Evolutionary conservation across 192 early-diverging fungal species (phyloP).

Genomic region (Thoreauomyces humboldtii): DNA sequence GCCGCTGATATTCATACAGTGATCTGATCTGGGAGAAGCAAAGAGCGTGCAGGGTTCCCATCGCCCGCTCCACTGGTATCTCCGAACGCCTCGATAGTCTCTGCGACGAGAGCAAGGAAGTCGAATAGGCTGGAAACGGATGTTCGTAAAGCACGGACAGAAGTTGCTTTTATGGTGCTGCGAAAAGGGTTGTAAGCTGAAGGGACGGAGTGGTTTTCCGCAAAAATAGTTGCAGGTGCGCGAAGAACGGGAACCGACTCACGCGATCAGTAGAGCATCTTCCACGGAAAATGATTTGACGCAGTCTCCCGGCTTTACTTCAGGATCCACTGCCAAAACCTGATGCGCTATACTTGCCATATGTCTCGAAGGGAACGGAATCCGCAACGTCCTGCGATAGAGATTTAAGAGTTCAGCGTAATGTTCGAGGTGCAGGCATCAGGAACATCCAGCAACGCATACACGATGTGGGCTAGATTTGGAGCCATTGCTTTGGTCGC

Average conservation of each 20-base stretch:
- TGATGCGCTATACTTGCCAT: conserved; percentile 8
- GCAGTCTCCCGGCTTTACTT: conserved; percentile 17
- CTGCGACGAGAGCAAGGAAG: neutral
- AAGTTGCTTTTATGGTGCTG: conserved; percentile 5
- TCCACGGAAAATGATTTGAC: conserved; percentile 6
- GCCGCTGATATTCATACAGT: too few relatives aligned
- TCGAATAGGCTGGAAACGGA: conserved; percentile 6
- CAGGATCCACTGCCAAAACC: conserved; percentile 15
- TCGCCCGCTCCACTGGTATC: conserved; percentile 17
- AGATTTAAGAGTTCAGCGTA: too few relatives aligned
- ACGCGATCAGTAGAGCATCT: conserved; percentile 11
- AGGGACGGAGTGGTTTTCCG: neutral
- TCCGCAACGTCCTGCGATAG: conserved; percentile 8
- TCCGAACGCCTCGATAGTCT: conserved; percentile 29
- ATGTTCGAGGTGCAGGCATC: too few relatives aligned
- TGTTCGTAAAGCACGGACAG: conserved; percentile 8
- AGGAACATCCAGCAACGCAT: too few relatives aligned
- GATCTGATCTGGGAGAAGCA: too few relatives aligned
- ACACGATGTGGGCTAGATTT: too few relatives aligned
- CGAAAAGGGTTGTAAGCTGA: neutral
- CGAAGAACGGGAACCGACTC: too few relatives aligned
- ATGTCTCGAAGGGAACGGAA: conserved; percentile 9
- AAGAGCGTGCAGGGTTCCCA: too few relatives aligned
- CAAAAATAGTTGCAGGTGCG: too few relatives aligned
- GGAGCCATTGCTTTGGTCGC: too few relatives aligned